Conservation (phyloP, 805 yeast genomes). For the Starmerella bacillaris region DNA sequence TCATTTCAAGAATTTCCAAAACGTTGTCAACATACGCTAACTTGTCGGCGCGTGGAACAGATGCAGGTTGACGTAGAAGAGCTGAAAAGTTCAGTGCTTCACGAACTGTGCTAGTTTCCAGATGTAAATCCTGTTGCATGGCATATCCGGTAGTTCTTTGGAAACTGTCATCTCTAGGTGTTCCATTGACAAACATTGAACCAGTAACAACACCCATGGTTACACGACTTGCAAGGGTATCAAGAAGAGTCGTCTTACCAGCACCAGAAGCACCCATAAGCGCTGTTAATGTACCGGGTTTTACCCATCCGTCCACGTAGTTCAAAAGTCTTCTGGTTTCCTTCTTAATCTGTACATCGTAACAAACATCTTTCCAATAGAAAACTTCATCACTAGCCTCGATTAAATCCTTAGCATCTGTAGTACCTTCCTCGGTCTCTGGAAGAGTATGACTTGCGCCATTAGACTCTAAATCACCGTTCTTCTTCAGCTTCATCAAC, state of each 20-base stretch:
- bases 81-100: slow-evolving; percentile 62
- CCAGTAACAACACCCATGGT: slow-evolving; percentile 55
- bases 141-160: slow-evolving; percentile 65
- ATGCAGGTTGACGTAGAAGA: slow-evolving; percentile 47
- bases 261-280: slow-evolving; percentile 81
- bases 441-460: slow-evolving; percentile 25
- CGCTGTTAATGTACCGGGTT: slow-evolving; percentile 68
- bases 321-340: slow-evolving; percentile 26
- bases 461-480: slow-evolving; percentile 8
- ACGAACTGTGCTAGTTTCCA: slow-evolving; percentile 50
- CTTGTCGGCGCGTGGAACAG: slow-evolving; percentile 40
- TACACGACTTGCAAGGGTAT: slow-evolving; percentile 54
- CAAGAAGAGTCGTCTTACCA: slow-evolving; percentile 63
- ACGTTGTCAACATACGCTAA: slow-evolving; percentile 51
- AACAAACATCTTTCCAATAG: slow-evolving; percentile 46
- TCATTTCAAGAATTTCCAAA: slow-evolving; percentile 50
- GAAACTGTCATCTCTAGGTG: slow-evolving; percentile 44
- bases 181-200: slow-evolving; percentile 55
- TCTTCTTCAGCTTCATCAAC: slow-evolving; percentile 4
- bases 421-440: slow-evolving; percentile 15
- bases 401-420: slow-evolving; percentile 13
- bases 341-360: slow-evolving; percentile 33
- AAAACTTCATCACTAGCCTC: slow-evolving; percentile 31
- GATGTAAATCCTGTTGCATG: slow-evolving; percentile 65
- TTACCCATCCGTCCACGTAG: slow-evolving; percentile 51